A percentile compares a stretch with the other conserved stretches of the same genome.
Conservation (phyloP, 495 filamentous ascomycete species). For the Alectoria sarmentosa region DNA sequence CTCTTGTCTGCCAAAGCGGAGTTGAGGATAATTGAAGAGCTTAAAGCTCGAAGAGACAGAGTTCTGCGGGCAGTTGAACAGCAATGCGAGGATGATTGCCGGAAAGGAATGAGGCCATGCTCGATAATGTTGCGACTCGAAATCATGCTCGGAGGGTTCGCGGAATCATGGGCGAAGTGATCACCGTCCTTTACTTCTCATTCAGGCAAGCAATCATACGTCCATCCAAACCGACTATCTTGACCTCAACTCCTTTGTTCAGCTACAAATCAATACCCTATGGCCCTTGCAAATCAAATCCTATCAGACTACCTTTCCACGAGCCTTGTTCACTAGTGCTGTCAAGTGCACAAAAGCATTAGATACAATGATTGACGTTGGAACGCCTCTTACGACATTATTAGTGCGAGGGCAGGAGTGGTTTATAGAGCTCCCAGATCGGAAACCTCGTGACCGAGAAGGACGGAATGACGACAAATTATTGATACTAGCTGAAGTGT, state of each 20-base stretch:
- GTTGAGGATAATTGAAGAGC: background rate
- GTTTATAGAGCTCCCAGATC: too few relatives aligned
- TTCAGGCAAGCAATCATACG: background rate
- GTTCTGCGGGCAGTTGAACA: background rate
- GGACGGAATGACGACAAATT: background rate
- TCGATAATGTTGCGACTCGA: slow-evolving; percentile 2
- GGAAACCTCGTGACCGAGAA: background rate
- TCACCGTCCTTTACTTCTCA: background rate
- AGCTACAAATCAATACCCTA: background rate
- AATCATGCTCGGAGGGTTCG: background rate
- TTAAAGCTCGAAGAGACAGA: background rate
- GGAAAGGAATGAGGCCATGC: background rate
- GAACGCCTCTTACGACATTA: background rate
- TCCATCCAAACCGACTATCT: background rate
- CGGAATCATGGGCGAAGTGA: slow-evolving; percentile 3
- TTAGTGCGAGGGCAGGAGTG: background rate
- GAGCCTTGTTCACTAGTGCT: background rate
- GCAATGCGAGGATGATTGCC: slow-evolving; percentile 1
- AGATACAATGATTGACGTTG: background rate
- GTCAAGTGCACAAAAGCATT: background rate
- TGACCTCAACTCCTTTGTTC: background rate
- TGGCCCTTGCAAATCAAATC: background rate
- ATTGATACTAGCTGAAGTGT: background rate
- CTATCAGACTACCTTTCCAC: background rate
- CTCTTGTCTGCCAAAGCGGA: slow-evolving; percentile 6